Conservation (phyloP, 345 rosid genomes). For the Rhodamnia rubescens region DNA sequence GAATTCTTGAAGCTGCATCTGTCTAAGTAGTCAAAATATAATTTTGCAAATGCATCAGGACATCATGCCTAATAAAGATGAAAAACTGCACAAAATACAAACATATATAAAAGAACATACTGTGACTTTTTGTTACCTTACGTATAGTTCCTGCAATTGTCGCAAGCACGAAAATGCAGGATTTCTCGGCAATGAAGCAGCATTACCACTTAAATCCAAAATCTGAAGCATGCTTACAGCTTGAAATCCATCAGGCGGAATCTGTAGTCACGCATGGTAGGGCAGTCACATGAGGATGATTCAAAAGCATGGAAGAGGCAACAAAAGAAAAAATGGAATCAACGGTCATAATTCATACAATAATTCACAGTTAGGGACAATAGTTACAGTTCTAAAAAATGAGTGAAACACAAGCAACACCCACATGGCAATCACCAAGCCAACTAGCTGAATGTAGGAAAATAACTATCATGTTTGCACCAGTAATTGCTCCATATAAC, state of each 20-base stretch:
- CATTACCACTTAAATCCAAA: constrained; percentile 73
- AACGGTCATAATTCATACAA: background rate
- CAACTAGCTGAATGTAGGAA: background rate
- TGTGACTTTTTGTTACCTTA: constrained; percentile 39
- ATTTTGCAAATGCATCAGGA: background rate
- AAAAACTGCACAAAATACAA: background rate
- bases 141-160: constrained; percentile 72
- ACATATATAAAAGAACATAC: background rate
- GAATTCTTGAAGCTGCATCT: constrained; percentile 50
- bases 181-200: constrained; percentile 34
- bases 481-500: background rate
- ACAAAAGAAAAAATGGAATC: background rate
- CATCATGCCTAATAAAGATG: background rate
- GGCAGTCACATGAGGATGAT: background rate
- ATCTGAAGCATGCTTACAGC: constrained; percentile 59
- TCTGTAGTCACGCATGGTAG: constrained; percentile 25
- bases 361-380: background rate
- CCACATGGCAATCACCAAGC: background rate
- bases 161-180: constrained; percentile 58
- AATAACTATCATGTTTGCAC: background rate
- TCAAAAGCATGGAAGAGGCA: background rate
- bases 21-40: constrained; percentile 33
- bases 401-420: background rate
- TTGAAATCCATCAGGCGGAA: constrained; percentile 68
- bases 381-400: background rate